Base-by-base conservation (phyloP, 164 flowering plant genomes). In the Santalum album region DNA sequence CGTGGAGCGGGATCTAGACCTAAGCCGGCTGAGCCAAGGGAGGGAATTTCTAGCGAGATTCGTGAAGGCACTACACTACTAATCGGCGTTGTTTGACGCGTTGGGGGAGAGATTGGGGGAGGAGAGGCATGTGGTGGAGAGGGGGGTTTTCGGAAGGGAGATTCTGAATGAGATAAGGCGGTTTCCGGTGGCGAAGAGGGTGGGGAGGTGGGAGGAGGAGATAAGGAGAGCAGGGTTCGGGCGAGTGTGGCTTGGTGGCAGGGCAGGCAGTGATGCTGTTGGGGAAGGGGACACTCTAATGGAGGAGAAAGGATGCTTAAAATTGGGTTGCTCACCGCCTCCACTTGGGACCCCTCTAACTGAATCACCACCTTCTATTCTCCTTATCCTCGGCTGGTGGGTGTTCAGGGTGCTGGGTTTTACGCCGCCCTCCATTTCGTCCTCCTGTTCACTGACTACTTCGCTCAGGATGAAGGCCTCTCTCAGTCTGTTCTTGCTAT, bases 21-120 rank as follows among this genome's bases (percentile, higher is more conserved):
- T 9, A 9, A 9, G 34, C 6, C 4, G 6, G 6, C 34, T 9
- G 9, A 79, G 87, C 34, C 87, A 80, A 53, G 82, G 74, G 0
- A 86, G 88, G 20, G 72, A 73, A 42, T 91, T 91, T 36, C 43
- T 86, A 11, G 87, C 78, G 29, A 51, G 98, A 52, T 88, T 91
- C 44, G 90, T 88, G 55, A 92, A 80, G 68, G 95, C 98, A 0
- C 50, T 91, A 68, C 96, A 88, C 64, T 88, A 91, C 56, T 91
- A 91, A 61, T 88, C 96, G n/a, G 95, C 98, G 1, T 53, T 91
- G 67, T 88, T 91, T 34, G 98, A 91, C 56, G 89, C 96, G 24
- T 55, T 91, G 52, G 83, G 63, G 21, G 67, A 14, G 55, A 83
- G 83, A 10, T 4, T 3, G 6, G 77, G 70, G 42, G 35, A 62